Conservation (phyloP, 1,139 yeast genomes). For the Kurtzmaniella natalensis region DNA sequence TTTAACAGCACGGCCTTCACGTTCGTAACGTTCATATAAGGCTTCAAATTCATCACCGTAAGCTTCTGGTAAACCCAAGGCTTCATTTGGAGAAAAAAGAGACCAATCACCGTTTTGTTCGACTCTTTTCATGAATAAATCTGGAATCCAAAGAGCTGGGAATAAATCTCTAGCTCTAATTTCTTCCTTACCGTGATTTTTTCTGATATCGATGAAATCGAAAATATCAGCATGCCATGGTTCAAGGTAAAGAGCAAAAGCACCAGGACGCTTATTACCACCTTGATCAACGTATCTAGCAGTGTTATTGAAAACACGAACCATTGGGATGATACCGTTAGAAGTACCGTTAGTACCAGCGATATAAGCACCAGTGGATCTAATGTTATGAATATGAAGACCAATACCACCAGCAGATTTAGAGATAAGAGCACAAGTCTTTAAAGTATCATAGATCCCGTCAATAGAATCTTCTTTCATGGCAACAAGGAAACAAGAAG, state of each 20-base stretch:
- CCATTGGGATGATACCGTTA: slow-evolving; percentile 85
- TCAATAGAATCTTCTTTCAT: slow-evolving; percentile 90
- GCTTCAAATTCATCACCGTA: slow-evolving; percentile 79
- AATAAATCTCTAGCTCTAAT: slow-evolving; percentile 85
- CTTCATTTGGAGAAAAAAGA: slow-evolving; percentile 82
- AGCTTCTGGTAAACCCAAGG: slow-evolving; percentile 75
- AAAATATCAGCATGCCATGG: slow-evolving; percentile 91
- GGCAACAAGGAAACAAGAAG: slow-evolving; percentile 84
- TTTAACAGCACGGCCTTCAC: slow-evolving; percentile 64
- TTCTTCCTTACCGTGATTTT: slow-evolving; percentile 90
- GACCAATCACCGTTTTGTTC: slow-evolving; percentile 79
- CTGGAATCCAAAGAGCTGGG: slow-evolving; percentile 91
- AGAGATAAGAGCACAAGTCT: slow-evolving; percentile 82
- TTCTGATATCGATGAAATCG: slow-evolving; percentile 78
- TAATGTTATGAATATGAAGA: slow-evolving; percentile 74
- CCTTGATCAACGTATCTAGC: slow-evolving; percentile 94
- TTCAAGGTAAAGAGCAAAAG: slow-evolving; percentile 82
- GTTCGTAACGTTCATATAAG: slow-evolving; percentile 68
- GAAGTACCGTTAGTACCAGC: slow-evolving; percentile 90
- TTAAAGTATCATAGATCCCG: slow-evolving; percentile 82
- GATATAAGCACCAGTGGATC: slow-evolving; percentile 82
- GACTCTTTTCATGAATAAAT: slow-evolving; percentile 85
- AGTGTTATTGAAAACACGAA: slow-evolving; percentile 84
- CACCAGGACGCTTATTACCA: slow-evolving; percentile 93
- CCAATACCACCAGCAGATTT: slow-evolving; percentile 94